Conservation (phyloP, 129 eudicot genomes). For the Artemisia annua region DNA sequence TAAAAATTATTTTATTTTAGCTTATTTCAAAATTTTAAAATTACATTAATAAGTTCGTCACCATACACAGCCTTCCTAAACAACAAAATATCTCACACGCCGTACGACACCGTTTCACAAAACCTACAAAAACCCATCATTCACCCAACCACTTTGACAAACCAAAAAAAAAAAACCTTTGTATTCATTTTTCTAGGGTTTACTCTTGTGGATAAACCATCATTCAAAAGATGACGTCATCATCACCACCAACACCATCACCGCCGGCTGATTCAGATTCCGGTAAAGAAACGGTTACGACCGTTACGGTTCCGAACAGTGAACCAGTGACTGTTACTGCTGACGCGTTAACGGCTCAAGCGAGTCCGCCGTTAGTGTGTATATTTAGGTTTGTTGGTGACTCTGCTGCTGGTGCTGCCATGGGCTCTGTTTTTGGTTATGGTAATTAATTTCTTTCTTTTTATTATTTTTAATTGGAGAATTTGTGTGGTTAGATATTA, state of each 20-base stretch:
- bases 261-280: conserved; percentile 49
- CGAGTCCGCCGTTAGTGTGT: conserved; percentile 70
- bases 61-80: no score
- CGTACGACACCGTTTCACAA: conserved; percentile 11
- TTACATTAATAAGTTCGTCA: no score
- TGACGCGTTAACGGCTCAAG: conserved; percentile 41
- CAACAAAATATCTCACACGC: no score
- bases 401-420: conserved; percentile 72
- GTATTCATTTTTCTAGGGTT: conserved; percentile 34
- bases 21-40: no score
- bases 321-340: conserved; percentile 28
- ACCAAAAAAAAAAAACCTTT: no score
- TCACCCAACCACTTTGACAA: neutral
- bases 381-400: conserved; percentile 58
- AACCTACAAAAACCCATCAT: neutral
- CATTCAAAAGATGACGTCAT: conserved; percentile 15
- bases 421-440: conserved; percentile 87
- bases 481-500: neutral
- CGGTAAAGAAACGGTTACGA: conserved; percentile 36
- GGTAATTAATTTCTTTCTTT: conserved; percentile 36
- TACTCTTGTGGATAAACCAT: neutral
- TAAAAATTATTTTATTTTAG: no score
- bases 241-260: conserved; percentile 57
- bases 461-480: no score
- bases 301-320: conserved; percentile 27